These are phyloP conservation scores for Vaccinium darrowii DNA, from an alignment of 148 eudicot species.

Conservation along the genomic window DNA sequence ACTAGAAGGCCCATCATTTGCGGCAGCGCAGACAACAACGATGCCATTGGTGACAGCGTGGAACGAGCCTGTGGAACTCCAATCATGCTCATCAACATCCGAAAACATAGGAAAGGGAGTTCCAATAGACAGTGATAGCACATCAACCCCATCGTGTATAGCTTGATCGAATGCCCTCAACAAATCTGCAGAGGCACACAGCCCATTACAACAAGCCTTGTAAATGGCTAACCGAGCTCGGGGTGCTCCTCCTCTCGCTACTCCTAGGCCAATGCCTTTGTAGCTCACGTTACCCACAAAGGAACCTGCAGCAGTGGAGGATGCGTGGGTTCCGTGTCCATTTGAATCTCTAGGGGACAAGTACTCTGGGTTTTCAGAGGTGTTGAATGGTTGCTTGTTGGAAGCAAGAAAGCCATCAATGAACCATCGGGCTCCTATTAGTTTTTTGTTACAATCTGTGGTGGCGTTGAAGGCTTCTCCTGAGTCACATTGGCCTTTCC, in stretches of 20 bases:
- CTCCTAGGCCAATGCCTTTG: not conserved
- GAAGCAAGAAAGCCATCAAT: conserved; percentile 1
- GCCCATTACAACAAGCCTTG: not conserved
- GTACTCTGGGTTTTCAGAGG: not conserved
- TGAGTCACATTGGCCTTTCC: not conserved
- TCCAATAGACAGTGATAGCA: not conserved
- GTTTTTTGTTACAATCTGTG: not conserved
- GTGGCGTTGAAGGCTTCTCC: not conserved
- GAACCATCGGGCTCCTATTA: not conserved
- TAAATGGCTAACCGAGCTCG: not conserved
- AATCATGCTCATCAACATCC: not conserved
- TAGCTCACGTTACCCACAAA: not conserved
- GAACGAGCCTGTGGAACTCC: not conserved
- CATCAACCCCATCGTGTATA: not conserved
- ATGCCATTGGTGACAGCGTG: not conserved
- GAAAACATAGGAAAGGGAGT: not conserved
- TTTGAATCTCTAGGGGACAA: not conserved
- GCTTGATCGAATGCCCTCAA: not conserved
- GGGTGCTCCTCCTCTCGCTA: not conserved
- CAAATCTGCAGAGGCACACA: not conserved
- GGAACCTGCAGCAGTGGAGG: not conserved
- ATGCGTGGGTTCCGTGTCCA: not conserved
- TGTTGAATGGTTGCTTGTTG: not conserved
- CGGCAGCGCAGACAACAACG: not conserved
- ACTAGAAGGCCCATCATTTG: not conserved